Evolutionary conservation across 2,329 filamentous ascomycete genomes (phyloP).

Genomic region (Blastomyces silverae): DNA sequence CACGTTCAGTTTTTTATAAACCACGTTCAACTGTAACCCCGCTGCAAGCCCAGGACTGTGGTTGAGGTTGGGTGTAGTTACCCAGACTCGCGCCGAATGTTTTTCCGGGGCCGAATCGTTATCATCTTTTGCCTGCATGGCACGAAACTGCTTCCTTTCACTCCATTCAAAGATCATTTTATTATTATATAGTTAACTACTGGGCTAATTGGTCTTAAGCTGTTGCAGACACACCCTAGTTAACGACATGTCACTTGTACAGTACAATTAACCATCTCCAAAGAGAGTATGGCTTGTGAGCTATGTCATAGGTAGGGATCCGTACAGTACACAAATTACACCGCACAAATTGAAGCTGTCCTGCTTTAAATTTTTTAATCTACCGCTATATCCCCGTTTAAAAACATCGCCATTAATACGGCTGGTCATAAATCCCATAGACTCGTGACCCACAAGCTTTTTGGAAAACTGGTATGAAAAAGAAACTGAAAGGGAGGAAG

Average conservation of each 20-base stretch:
- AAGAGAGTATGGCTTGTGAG: background rate
- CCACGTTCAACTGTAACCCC: no score
- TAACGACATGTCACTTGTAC: background rate
- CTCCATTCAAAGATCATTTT: no score
- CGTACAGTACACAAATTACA: background rate
- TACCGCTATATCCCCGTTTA: constrained; percentile 12
- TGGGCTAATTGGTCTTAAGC: background rate
- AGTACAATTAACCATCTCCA: background rate
- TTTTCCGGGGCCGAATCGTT: no score
- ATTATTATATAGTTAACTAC: no score
- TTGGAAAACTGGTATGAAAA: background rate
- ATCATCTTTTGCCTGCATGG: no score
- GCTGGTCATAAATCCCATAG: constrained; percentile 12
- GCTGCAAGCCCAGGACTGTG: no score
- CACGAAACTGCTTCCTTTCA: no score
- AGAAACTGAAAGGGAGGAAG: background rate
- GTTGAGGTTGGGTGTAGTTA: no score
- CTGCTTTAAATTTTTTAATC: constrained; percentile 11
- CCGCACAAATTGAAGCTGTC: background rate
- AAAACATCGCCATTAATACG: background rate
- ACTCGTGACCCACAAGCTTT: constrained; percentile 14
- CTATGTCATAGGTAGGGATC: background rate
- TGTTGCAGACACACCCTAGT: background rate
- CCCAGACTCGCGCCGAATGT: no score
- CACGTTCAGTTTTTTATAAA: no score